Conservation (phyloP, 169 alveolate genomes). For the Neospora caninum region DNA sequence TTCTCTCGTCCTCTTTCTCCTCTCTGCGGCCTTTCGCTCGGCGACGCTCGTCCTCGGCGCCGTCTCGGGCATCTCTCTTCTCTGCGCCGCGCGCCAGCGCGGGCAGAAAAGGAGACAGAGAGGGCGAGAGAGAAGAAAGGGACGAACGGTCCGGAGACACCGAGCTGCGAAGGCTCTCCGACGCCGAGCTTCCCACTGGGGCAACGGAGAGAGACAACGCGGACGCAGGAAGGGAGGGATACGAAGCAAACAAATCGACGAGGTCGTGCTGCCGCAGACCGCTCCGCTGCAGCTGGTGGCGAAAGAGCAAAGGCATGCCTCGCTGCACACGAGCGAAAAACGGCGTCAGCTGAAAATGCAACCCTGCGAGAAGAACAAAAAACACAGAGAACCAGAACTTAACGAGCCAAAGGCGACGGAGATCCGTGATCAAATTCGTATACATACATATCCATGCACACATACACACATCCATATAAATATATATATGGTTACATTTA, state of each 20-base stretch:
- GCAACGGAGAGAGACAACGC: neutral
- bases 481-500: neutral
- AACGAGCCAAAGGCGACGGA: too few species aligned
- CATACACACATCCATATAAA: neutral
- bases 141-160: neutral
- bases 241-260: neutral
- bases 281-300: slow-evolving; percentile 60
- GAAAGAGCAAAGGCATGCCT: slow-evolving; percentile 40
- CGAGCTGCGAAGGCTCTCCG: neutral
- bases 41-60: neutral
- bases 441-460: neutral
- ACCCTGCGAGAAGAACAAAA: neutral
- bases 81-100: neutral
- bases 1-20: neutral
- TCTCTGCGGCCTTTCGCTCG: neutral
- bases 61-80: neutral
- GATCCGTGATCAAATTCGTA: neutral
- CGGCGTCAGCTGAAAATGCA: slow-evolving; percentile 42
- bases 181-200: neutral
- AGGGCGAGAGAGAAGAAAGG: neutral
- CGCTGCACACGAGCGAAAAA: slow-evolving; percentile 44
- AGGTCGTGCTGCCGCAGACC: slow-evolving; percentile 18
- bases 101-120: neutral
- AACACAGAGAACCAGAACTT: too few species aligned
- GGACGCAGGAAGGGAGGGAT: neutral